phyloP scores from a whole-genome alignment of 306 rosid species.

The Gynostemma pentaphyllum region DNA sequence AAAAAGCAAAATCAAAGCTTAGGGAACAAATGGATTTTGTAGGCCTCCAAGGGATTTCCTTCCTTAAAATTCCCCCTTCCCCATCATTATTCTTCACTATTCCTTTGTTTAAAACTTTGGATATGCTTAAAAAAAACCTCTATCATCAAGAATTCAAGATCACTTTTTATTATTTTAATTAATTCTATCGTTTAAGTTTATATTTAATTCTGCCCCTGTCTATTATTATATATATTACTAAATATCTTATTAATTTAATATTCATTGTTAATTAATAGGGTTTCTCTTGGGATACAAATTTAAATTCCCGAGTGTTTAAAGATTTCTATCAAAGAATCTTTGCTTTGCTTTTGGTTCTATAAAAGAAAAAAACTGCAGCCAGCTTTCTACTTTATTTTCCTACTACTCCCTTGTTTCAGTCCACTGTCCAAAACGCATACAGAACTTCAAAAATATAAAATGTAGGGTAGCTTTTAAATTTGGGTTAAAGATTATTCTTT shows the following conservation, averaged over 20 bases:
- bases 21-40: conserved; percentile 85
- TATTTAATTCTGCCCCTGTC: too few species aligned
- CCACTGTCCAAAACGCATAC: conserved; percentile 1
- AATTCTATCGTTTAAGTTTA: background rate
- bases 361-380: conserved; percentile 1
- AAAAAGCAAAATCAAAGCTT: conserved; percentile 29
- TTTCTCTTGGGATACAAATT: too few species aligned
- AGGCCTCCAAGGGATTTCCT: conserved; percentile 47
- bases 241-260: too few species aligned
- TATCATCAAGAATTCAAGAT: background rate
- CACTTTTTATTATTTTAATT: background rate
- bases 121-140: background rate
- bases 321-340: background rate
- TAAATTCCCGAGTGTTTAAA: too few species aligned
- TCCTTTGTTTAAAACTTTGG: background rate
- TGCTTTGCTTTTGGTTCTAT: conserved; percentile 5
- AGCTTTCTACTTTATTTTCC: conserved; percentile 5
- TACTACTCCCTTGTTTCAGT: background rate
- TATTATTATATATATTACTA: too few species aligned
- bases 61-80: conserved; percentile 1
- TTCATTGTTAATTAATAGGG: too few species aligned
- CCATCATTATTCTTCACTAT: conserved; percentile 7
- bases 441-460: background rate
- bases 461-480: background rate
- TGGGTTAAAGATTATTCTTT: too few species aligned